Conservation (phyloP, 257 asterid species). For the Nemophila menziesii region DNA sequence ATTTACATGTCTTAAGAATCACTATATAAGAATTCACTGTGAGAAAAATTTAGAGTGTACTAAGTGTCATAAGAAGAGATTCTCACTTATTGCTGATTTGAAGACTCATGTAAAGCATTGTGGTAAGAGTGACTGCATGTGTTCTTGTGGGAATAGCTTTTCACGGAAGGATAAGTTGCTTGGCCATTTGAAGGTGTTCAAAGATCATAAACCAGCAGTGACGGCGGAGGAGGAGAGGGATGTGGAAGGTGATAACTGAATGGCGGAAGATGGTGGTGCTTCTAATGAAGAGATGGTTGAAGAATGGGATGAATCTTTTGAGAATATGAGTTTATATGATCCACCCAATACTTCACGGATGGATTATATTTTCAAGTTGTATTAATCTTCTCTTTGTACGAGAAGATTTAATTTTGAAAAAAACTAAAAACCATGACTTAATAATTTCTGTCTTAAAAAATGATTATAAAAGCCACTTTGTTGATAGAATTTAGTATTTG, state of each 20-base stretch:
- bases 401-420: no score
- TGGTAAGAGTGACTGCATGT: conserved; percentile 77
- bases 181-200: conserved; percentile 78
- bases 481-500: no score
- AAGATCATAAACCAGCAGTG: conserved; percentile 92
- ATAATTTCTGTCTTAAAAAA: no score
- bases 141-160: conserved; percentile 76
- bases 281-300: conserved; percentile 17
- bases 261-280: conserved; percentile 5
- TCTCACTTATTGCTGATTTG: conserved; percentile 80
- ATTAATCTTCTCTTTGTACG: no score
- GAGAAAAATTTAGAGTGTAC: conserved; percentile 70
- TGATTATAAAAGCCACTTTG: no score
- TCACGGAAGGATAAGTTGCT: conserved; percentile 85
- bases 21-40: conserved; percentile 89
- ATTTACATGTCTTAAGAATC: conserved; percentile 67
- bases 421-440: no score
- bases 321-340: conserved; percentile 27
- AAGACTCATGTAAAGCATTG: conserved; percentile 82
- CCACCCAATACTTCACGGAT: conserved; percentile 25
- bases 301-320: conserved; percentile 23
- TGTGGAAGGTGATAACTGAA: conserved; percentile 21
- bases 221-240: no score
- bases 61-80: conserved; percentile 64
- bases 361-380: conserved; percentile 39